Evolutionary conservation across 2,329 filamentous ascomycete species (phyloP).

Genomic region (Calonectria leucothoes): DNA sequence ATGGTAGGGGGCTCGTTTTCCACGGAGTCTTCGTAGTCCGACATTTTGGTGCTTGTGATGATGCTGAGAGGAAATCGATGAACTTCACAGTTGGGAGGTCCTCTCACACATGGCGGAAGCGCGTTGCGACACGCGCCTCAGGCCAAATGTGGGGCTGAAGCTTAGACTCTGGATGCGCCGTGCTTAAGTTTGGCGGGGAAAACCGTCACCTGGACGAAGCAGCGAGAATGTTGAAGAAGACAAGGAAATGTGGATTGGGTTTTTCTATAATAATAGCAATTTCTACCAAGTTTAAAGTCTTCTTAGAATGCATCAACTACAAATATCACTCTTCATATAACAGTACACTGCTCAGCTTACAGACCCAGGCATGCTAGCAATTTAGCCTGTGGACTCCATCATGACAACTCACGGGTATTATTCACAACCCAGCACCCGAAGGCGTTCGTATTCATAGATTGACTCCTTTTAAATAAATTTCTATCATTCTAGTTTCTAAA

Average conservation of each 20-base stretch:
- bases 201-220: background rate
- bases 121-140: constrained; percentile 36
- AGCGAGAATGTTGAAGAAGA: background rate
- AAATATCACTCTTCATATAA: background rate
- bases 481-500: no score
- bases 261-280: background rate
- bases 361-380: background rate
- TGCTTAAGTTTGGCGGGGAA: background rate
- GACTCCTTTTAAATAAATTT: background rate
- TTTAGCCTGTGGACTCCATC: background rate
- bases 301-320: background rate
- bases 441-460: background rate
- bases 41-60: constrained; percentile 51
- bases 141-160: constrained; percentile 28
- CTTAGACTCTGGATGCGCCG: constrained; percentile 27
- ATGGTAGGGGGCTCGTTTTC: constrained; percentile 71
- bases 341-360: background rate
- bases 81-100: background rate
- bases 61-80: constrained; percentile 17
- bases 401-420: background rate
- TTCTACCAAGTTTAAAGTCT: background rate
- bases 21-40: constrained; percentile 62
- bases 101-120: constrained; percentile 19
- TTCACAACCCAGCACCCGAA: background rate
- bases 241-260: background rate